These are phyloP conservation scores for Wickerhamiella musiphila DNA, from an alignment of 805 yeast species.

Conservation along the genomic window DNA sequence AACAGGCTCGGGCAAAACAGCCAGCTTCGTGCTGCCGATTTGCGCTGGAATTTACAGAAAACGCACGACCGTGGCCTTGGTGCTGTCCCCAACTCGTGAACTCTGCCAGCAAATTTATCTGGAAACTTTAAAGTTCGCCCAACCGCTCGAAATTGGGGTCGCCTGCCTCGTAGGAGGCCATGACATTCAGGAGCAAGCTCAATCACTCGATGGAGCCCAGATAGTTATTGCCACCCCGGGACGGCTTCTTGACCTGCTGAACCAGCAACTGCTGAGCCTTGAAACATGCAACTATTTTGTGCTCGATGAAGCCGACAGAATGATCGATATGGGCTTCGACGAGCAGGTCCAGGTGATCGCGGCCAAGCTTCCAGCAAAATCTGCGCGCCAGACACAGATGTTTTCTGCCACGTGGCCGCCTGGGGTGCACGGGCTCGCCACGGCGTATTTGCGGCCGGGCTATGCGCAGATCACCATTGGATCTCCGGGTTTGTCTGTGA, in stretches of 20 bases:
- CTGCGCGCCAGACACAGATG: slow-evolving; percentile 61
- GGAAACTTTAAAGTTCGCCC: slow-evolving; percentile 41
- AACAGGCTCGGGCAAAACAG: slow-evolving; percentile 92
- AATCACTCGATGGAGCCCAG: slow-evolving; percentile 46
- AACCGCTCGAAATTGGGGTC: slow-evolving; percentile 22
- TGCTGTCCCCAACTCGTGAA: slow-evolving; percentile 88
- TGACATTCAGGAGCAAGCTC: slow-evolving; percentile 54
- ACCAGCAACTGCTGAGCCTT: slow-evolving; percentile 43
- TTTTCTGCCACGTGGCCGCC: slow-evolving; percentile 88
- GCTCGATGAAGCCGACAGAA: slow-evolving; percentile 88
- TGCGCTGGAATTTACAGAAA: slow-evolving; percentile 33
- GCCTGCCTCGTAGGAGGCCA: slow-evolving; percentile 83
- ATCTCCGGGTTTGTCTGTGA: slow-evolving; percentile 7
- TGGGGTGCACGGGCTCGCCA: slow-evolving; percentile 47
- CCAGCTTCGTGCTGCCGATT: slow-evolving; percentile 65
- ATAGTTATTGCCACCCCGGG: slow-evolving; percentile 92
- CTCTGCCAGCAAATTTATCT: slow-evolving; percentile 70
- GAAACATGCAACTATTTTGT: slow-evolving; percentile 48
- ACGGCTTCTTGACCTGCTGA: slow-evolving; percentile 63
- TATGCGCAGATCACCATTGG: slow-evolving; percentile 46
- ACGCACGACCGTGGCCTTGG: slow-evolving; percentile 34
- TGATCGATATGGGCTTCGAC: slow-evolving; percentile 92
- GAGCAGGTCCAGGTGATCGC: slow-evolving; percentile 51
- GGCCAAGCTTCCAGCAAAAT: slow-evolving; percentile 34
- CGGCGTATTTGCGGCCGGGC: slow-evolving; percentile 37